These are phyloP conservation scores for Mentha longifolia DNA, from an alignment of 257 asterid species.

Conservation along the genomic window DNA sequence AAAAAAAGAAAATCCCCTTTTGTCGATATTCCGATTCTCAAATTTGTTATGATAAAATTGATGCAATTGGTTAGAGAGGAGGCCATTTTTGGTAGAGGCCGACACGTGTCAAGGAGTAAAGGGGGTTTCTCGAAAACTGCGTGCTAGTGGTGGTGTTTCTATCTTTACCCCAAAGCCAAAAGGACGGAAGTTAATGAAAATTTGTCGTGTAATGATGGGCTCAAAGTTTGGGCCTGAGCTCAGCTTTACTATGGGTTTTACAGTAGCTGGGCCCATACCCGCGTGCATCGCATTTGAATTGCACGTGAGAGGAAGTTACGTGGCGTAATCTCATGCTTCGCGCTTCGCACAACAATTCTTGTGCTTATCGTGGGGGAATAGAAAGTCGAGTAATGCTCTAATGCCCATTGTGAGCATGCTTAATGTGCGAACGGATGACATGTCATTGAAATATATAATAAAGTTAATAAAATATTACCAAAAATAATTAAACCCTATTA, in stretches of 20 bases:
- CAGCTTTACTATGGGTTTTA: too few relatives aligned
- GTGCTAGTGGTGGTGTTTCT: not conserved
- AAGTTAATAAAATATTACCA: too few relatives aligned
- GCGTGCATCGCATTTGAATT: not conserved
- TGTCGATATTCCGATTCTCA: constrained; percentile 7
- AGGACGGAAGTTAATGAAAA: constrained; percentile 27
- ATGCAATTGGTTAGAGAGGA: constrained; percentile 27
- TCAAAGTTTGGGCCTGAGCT: constrained; percentile 35
- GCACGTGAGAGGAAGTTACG: constrained; percentile 25
- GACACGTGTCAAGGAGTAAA: constrained; percentile 21
- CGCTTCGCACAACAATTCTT: not conserved
- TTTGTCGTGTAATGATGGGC: constrained; percentile 39
- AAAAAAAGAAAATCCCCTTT: not conserved
- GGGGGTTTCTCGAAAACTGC: constrained; percentile 7
- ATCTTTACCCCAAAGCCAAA: not conserved
- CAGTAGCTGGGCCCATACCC: constrained; percentile 17
- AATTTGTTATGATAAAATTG: not conserved
- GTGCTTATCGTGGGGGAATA: not conserved
- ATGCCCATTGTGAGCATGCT: too few relatives aligned
- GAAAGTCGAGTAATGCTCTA: too few relatives aligned
- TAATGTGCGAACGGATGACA: too few relatives aligned
- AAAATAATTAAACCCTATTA: too few relatives aligned
- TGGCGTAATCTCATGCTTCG: not conserved
- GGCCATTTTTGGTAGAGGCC: constrained; percentile 2
- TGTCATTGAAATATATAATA: too few relatives aligned